Evolutionary conservation across 257 asterid genomes (phyloP), one percentile per base, ranked within the genome.

Genomic region (Ocimum tenuiflorum): DNA sequence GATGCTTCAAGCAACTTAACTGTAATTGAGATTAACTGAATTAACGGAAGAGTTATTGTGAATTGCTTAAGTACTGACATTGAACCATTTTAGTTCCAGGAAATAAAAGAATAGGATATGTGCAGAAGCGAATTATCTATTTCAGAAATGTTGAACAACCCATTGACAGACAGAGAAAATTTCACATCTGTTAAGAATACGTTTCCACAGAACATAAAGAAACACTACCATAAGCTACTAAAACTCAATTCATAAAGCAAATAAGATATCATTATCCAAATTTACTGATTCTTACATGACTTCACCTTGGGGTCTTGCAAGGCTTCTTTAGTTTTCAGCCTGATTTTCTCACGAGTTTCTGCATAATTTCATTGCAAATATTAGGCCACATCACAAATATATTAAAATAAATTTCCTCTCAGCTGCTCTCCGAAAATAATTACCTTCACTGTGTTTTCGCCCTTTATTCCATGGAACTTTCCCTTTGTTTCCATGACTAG

Each of bases 291-390:
- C 98, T 92, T 89, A 89, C 97, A 83, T 79, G 95, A 89, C 96
- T 92, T 89, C 96, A 92, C 99, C 99, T 92, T 89, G 94, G 99
- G 99, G 48, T 89, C 91, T 71, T 71, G 76, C 88, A 92, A 71
- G 75, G 99, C 99, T 86, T 92, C 95, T 83, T 62, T 89, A 10
- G 99, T 92, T 60, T 82, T 79, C 63, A 71, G 80, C 12, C 83
- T 83, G 82, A 92, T 92, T 73, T 69, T 86, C 75, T 80, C 85
- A 49, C 94, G 85, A 42, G 97, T 89, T 82, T 84, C 97, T 92
- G 83, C 78, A 77, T 1, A 19, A 64, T 68, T n/a, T 24, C 23
- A 12, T 17, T 8, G 53, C 8, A 63, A 41, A n/a, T 38, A 67
- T 53, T 14, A 78, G 73, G 60, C 42, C 41, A 63, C 36, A 24